phyloP scores from a whole-genome alignment of 1,284 basidiomycete species.

The Ganoderma lucidum region DNA sequence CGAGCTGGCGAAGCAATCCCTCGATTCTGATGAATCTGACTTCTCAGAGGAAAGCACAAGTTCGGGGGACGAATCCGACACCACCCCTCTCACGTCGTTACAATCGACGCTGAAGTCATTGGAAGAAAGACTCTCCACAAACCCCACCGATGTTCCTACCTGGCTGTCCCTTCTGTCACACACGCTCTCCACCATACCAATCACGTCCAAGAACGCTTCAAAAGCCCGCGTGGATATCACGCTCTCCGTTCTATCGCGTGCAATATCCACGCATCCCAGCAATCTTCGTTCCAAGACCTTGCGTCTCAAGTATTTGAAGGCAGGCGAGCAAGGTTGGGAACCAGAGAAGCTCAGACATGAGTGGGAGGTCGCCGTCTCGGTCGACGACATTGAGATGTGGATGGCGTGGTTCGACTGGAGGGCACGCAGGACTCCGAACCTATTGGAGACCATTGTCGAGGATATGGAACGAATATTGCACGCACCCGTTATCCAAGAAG shows the following conservation, averaged over 20 bases:
- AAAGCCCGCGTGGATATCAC: constrained; percentile 75
- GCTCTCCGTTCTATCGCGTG: constrained; percentile 70
- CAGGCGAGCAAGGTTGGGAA: constrained; percentile 77
- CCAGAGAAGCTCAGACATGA: constrained; percentile 61
- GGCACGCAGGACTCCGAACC: constrained; percentile 53
- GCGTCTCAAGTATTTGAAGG: constrained; percentile 69
- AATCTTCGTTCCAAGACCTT: constrained; percentile 60
- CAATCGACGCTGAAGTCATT: constrained; percentile 65
- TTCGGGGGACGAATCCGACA: constrained; percentile 44
- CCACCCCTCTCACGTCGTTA: constrained; percentile 54
- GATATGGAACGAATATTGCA: constrained; percentile 55
- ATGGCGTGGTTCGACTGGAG: constrained; percentile 83
- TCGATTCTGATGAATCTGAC: constrained; percentile 55
- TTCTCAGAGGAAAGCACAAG: constrained; percentile 43
- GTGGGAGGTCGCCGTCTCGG: constrained; percentile 74
- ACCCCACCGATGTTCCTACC: constrained; percentile 59
- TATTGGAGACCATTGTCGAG: constrained; percentile 59
- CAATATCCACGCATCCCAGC: constrained; percentile 60
- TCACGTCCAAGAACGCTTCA: constrained; percentile 68
- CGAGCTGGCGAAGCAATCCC: constrained; percentile 42
- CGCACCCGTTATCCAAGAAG: constrained; percentile 47
- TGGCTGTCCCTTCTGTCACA: constrained; percentile 77
- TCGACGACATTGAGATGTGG: constrained; percentile 62
- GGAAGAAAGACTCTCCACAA: constrained; percentile 58
- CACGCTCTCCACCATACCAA: constrained; percentile 64